Conservation (phyloP, 2,329 filamentous ascomycete genomes). For the Colletotrichum incanum region DNA sequence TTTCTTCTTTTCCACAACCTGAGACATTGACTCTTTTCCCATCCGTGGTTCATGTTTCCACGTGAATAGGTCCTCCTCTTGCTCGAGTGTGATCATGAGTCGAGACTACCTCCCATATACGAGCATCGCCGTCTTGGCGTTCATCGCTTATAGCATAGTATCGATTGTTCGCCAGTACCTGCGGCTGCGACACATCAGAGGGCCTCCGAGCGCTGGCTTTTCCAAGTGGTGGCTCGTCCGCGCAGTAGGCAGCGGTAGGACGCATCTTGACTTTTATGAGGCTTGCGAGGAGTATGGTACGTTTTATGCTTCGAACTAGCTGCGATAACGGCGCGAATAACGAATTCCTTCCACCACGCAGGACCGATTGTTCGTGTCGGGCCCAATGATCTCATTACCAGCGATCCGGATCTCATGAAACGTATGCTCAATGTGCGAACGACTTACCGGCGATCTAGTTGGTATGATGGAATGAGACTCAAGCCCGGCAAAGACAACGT, state of each 20-base stretch:
- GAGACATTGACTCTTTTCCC: neutral
- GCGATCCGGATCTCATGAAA: conserved; percentile 57
- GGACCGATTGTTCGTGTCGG: conserved; percentile 60
- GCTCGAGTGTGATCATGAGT: conserved; percentile 16
- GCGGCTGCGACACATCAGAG: conserved; percentile 58
- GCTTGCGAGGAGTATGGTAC: conserved; percentile 54
- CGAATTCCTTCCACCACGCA: conserved; percentile 7
- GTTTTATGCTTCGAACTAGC: neutral
- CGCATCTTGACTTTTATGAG: conserved; percentile 55
- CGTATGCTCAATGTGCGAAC: conserved; percentile 56
- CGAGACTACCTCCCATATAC: conserved; percentile 10
- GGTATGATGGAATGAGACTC: conserved; percentile 66
- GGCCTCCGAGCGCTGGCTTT: conserved; percentile 55
- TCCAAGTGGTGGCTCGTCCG: conserved; percentile 59
- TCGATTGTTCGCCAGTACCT: conserved; percentile 51
- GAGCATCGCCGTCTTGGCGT: neutral
- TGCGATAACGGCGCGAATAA: neutral
- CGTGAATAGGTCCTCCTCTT: neutral
- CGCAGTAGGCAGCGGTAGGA: conserved; percentile 50
- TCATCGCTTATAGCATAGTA: conserved; percentile 37
- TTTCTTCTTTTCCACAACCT: neutral
- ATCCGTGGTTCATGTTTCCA: neutral
- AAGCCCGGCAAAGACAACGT: conserved; percentile 70
- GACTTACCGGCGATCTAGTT: conserved; percentile 55
- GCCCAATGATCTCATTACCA: conserved; percentile 58